Base-by-base conservation (phyloP, 306 rosid genomes). In the Fagus crenata region DNA sequence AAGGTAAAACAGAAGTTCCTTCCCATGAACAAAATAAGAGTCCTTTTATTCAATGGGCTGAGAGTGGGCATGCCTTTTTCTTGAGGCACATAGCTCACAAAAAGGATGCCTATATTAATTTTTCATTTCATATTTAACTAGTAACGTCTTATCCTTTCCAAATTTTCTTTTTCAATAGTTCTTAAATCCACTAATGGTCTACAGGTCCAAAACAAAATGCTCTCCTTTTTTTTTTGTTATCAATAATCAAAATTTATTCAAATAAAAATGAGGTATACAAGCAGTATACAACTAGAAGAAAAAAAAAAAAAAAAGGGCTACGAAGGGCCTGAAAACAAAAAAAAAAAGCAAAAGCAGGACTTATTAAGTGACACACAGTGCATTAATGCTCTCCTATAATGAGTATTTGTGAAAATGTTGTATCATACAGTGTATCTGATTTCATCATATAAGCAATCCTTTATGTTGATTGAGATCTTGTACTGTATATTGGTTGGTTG, bases 401-500 rank as follows among this genome's bases (percentile, higher is more conserved):
- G 41, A 36, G 13, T 15, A 14, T 2, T 65, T 36, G 31, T 42
- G 18, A 65, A 65, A 36, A 5, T 64, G 12, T 7, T 65, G 70
- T 65, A 65, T 35, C 15, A 49, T 36, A 35, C 2, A 15, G 67
- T 46, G n/a, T 13, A 1, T 11, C 12, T 53, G 11, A 9, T 63
- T 65, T 31, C 58, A 72, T 72, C 37, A 6, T 41, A 7, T 37
- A 4, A 6, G 9, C 4, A 68, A 35, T 65, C 41, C 12, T 56
- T 60, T 33, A 32, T 49, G 67, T 69, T 78, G 76, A 76, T 75
- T 55, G 28, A 31, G 46, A 56, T 49, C 15, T 31, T 46, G 41
- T 40, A 69, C 17, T 73, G 53, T 42, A 49, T 55, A 35, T 33
- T 33, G 49, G n/a, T 75, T 49, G 11, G 76, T 55, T 88, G 78